Evolutionary conservation across 306 rosid genomes (phyloP).

Genomic region (Lagenaria siceraria): DNA sequence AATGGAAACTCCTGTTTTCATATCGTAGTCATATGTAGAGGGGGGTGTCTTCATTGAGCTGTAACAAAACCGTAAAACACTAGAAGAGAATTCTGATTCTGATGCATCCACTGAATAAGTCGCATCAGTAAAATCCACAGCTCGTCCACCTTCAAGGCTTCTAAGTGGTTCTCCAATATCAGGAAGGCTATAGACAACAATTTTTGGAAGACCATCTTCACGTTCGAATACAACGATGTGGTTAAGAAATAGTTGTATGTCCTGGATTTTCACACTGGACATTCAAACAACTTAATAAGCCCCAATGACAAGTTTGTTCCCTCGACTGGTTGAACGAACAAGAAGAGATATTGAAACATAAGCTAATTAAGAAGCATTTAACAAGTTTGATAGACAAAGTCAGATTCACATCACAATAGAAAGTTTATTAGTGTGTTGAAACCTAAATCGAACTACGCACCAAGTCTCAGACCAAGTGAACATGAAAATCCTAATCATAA

Average conservation of each 20-base stretch:
- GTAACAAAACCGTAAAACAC: slow-evolving; percentile 59
- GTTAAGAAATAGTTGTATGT: slow-evolving; percentile 50
- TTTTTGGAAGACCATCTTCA: slow-evolving; percentile 71
- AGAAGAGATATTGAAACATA: neutral
- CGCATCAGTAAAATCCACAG: slow-evolving; percentile 63
- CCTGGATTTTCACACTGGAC: slow-evolving; percentile 77
- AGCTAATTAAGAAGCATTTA: neutral
- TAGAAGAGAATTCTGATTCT: slow-evolving; percentile 56
- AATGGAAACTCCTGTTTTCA: slow-evolving; percentile 53
- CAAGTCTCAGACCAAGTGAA: neutral
- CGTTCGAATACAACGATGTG: slow-evolving; percentile 63
- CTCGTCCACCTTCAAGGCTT: slow-evolving; percentile 45
- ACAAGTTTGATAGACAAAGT: neutral
- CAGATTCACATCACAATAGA: neutral
- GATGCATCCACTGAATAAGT: slow-evolving; percentile 43
- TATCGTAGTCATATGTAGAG: slow-evolving; percentile 81
- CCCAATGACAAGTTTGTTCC: slow-evolving; percentile 3
- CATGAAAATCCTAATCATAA: neutral
- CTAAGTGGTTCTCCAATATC: slow-evolving; percentile 50
- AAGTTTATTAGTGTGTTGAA: neutral
- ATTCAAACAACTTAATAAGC: slow-evolving; percentile 16
- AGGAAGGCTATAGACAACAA: slow-evolving; percentile 57
- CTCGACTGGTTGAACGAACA: neutral
- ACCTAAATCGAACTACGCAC: neutral
- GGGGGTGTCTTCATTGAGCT: slow-evolving; percentile 81